Base-by-base conservation (phyloP, 2,329 filamentous ascomycete species). In the Fusarium bactridioides region DNA sequence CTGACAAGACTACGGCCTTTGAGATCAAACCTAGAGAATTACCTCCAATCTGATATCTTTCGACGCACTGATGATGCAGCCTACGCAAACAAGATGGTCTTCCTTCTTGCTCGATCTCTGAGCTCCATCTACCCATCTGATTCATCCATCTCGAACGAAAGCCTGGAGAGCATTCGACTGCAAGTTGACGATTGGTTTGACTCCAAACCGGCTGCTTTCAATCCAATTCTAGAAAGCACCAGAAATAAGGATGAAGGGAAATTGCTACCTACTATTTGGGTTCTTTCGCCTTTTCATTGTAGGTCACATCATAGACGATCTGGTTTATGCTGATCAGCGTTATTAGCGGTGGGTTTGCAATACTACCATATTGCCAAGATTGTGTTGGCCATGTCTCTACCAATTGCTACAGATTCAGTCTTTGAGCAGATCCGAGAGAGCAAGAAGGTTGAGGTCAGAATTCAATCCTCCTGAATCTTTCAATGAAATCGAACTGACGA, bases 311-410 rank as follows among this genome's bases (percentile, higher is more conserved):
- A 4, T 5, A 5, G 11, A 18, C 0, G 18, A 15, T 19, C 23
- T 13, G 18, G 19, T 4, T 13, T 19, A 19, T 10, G 8, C 23
- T 45, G 4, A 45, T 21, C 23, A 19, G 4, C 3, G 5, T 10
- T 7, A 15, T 19, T 15, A 45, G 43, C 43, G 7, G 23, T 45
- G 8, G 43, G 55, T 2, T 25, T 58, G 4, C 55, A 58, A 58
- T 58, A 58, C 12, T 58, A 58, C 7, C 55, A 58, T 23, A 58
- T 58, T 29, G 55, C 55, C 21, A 58, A 37, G 25, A 58, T 58
- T 1, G 55, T 58, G 2, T 7, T 58, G 15, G 55, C 33, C 1
- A 58, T 29, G 41, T 58, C 55, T 13, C 15, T 35, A 4, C 55
- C 55, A 1, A 48, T 58, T 21, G 10, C 31, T 12, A 38, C 33